Percentiles rank a stretch among this genome's conserved stretches.
Conservation (phyloP, 1,284 basidiomycete species). For the Naganishia cerealis region DNA sequence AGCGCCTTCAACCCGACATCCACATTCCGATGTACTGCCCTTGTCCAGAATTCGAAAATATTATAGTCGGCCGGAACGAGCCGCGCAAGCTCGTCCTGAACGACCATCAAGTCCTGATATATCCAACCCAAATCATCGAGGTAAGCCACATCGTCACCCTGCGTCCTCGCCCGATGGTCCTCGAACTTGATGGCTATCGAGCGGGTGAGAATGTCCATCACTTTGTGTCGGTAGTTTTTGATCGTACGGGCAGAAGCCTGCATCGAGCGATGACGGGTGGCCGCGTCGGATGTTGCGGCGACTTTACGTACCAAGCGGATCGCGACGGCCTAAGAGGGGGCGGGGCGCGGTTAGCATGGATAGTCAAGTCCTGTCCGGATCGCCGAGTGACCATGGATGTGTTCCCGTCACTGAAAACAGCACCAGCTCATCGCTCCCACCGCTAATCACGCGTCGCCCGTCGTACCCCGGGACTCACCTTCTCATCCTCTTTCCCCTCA, state of each 20-base stretch:
- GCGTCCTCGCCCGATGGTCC: conserved; percentile 65
- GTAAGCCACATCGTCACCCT: conserved; percentile 69
- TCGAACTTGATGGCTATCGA: conserved; percentile 76
- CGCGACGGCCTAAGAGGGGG: conserved; percentile 69
- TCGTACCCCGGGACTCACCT: no score
- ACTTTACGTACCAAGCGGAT: conserved; percentile 91
- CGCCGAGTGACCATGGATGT: no score
- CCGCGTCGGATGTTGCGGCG: conserved; percentile 80
- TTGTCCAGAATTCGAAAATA: conserved; percentile 77
- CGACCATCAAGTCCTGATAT: conserved; percentile 88
- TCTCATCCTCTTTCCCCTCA: conserved; percentile 91
- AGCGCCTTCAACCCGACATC: conserved; percentile 73
- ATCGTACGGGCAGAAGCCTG: conserved; percentile 89
- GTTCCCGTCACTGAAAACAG: no score
- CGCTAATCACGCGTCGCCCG: no score
- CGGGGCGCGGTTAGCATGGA: conserved; percentile 1
- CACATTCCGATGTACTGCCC: conserved; percentile 89
- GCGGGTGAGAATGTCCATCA: conserved; percentile 75
- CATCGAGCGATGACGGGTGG: conserved; percentile 79
- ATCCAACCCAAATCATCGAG: conserved; percentile 81
- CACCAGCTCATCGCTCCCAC: no score
- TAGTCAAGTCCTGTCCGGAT: neutral
- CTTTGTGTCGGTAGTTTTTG: conserved; percentile 92
- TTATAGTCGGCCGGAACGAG: conserved; percentile 93
- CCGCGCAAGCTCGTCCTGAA: conserved; percentile 80